Base-by-base conservation (phyloP, 805 yeast species). In the Wickerhamiella qilinensis region DNA sequence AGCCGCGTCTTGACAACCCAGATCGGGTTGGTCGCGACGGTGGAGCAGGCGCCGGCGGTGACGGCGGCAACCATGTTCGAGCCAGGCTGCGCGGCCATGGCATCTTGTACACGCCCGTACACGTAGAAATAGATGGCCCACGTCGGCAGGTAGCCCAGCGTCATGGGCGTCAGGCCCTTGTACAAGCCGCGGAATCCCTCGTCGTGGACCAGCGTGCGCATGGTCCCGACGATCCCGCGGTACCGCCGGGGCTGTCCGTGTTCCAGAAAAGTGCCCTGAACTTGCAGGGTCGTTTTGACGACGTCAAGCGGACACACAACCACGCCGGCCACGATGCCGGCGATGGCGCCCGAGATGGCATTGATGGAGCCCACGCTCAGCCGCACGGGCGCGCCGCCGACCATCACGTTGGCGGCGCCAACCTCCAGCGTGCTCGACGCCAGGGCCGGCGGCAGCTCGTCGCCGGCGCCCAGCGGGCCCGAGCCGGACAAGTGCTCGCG, bases 1-100 rank as follows among this genome's bases (percentile, higher is more conserved):
- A 91, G 62, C 51, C 98, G 65, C 1, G 98, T 91, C 56, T 91
- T 91, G 22, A 91, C 86, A 33, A 91, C 97, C 98, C 98, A 91
- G 12, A 51, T 43, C 32, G 98, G 98, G 56, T 91, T 91, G 0
- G 94, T 88, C 7, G 76, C 57, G 9, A 83, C 65, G 1, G 97
- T 80, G 2, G 94, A 80, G 6, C 77, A 73, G 40, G 82, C 73
- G 21, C 98, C 98, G 1, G 97, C 94, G 3, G 83, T 70, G 36
- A 88, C 68, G 1, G 98, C 96, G 38, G 74, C 62, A 37, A 63
- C 63, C 52, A 60, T 65, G 62, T 42, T 70, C 44, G 33, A 61
- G 28, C 47, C 59, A 9, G 56, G 55, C 18, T 45, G 43, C n/a
- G 44, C 42, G 20, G 41, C 5, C 16, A 19, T 14, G 3, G 21